A percentile compares a stretch with the other conserved stretches of the same genome.
phyloP scores from a whole-genome alignment of 2,329 filamentous ascomycete species.

The Ramularia endophylla region DNA sequence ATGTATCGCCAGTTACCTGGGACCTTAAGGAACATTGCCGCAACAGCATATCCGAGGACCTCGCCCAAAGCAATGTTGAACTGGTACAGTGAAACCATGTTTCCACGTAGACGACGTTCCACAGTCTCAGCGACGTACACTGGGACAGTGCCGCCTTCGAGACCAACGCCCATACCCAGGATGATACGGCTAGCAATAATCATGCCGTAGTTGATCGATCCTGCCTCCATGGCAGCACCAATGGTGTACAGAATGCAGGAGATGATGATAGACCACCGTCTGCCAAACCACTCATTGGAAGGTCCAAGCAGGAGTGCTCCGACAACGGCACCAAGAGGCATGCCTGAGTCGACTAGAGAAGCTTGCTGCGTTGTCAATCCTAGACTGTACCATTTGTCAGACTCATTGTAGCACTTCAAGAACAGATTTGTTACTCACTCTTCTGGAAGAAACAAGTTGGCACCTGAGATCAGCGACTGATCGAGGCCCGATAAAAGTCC shows the following conservation, averaged over 20 bases:
- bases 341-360: constrained; percentile 62
- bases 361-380: constrained; percentile 50
- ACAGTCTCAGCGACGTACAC: constrained; percentile 71
- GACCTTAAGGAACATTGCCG: constrained; percentile 66
- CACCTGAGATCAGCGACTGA: constrained; percentile 66
- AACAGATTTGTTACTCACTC: constrained; percentile 29
- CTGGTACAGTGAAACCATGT: constrained; percentile 68
- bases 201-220: constrained; percentile 63
- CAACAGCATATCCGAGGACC: constrained; percentile 66
- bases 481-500: constrained; percentile 67
- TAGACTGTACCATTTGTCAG: constrained; percentile 29
- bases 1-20: constrained; percentile 68
- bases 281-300: constrained; percentile 61
- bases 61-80: constrained; percentile 71
- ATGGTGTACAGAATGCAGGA: constrained; percentile 65
- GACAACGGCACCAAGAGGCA: constrained; percentile 66
- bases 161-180: constrained; percentile 63
- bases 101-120: constrained; percentile 60
- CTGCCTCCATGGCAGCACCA: constrained; percentile 62
- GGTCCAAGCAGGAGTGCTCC: constrained; percentile 63
- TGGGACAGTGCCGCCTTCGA: constrained; percentile 68
- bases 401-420: too few species aligned
- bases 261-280: constrained; percentile 63
- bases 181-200: constrained; percentile 63
- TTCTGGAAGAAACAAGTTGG: constrained; percentile 59